Evolutionary conservation across 2,329 filamentous ascomycete species (phyloP), one percentile per base, ranked within the genome.

Genomic region (Sporothrix pseudoabietina): DNA sequence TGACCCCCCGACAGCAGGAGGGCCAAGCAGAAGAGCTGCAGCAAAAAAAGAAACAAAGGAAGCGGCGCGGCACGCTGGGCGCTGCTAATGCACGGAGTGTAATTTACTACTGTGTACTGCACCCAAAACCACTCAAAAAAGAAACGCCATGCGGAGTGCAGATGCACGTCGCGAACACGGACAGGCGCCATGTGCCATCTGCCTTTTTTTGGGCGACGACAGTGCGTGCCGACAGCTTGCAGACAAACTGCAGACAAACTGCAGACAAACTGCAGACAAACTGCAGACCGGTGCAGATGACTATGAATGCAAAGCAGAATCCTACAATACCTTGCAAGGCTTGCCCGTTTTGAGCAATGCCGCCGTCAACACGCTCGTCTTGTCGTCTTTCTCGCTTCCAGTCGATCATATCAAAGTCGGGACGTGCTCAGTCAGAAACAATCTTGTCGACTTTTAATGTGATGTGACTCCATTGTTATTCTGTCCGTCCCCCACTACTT

Each of bases 111-210:
- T 26, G 26, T 26, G 26, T 26, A 22, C 9, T 26, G 52, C 52
- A 55, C 52, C 19, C 47, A 14, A 32, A 26, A 57, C 5, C 19
- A 32, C 30, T n/a, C 55, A 35, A 32, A 59, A 39, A 65, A 19
- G 35, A 44, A 44, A 44, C 57, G 57, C 52, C 52, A 55, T 55
- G 52, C 52, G 52, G 52, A 55, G 57, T 61, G 57, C 30, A 63
- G 39, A 44, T 30, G 22, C 35, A 26, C 19, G 39, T 7, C 39
- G 39, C 61, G 39, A 39, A 65, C 61, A 65, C 39, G 61, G 61
- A 65, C n/a, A 65, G 61, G 39, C 22, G 39, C 61, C 61, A 65
- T 59, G 55, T 59, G 55, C 55, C 55, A 59, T 65, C 39, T 66
- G 61, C 61, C 39, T 26, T 26, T 26, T 26, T 26, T 10, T 19